Base-by-base conservation (phyloP, 805 yeast genomes). In the Wickerhamomyces chambardii region DNA sequence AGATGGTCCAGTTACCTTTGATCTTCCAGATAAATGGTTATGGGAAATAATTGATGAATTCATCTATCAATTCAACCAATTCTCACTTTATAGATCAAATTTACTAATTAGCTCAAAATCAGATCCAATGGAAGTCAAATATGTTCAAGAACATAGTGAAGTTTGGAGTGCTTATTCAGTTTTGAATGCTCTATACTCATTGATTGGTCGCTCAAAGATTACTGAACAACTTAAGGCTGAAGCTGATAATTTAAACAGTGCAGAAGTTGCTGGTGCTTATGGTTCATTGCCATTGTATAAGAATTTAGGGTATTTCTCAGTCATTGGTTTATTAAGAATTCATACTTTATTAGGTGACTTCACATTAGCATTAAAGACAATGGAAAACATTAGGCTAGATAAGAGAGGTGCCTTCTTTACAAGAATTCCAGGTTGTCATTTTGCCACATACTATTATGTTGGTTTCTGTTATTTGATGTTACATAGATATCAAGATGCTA, bases 41-140 rank as follows among this genome's bases (percentile, higher is more conserved):
- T 69, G 74, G 74, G 74, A 68, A 36, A 66, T 68, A 39, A 58
- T 68, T 39, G 74, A 68, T 42, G 74, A 68, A 50, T 69, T 68
- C 49, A 67, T 68, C 48, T 68, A 69, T 45, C 74, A 68, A 51
- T 68, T 62, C 56, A 66, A 66, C 47, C 58, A 61, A 43, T 68
- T 64, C 39, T 56, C 68, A 33, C 48, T 59, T 33, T 66, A 59
- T 54, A 58, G 67, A 39, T 51, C 61, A 22, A 58, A 64, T 37
- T 48, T 58, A 31, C 41, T 52, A 37, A 56, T 53, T 39, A 47
- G 48, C 27, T 55, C 51, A 30, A 37, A 44, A 15, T 45, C 43
- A 25, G 56, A 51, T 28, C 31, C 40, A 12, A 50, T 43, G 17
- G 73, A 68, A 47, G 41, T 64, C 31, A 53, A 47, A 19, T 56